Evolutionary conservation across 2,329 filamentous ascomycete genomes (phyloP), one percentile per base, ranked within the genome.

Genomic region (Ophiostoma tasmaniense): DNA sequence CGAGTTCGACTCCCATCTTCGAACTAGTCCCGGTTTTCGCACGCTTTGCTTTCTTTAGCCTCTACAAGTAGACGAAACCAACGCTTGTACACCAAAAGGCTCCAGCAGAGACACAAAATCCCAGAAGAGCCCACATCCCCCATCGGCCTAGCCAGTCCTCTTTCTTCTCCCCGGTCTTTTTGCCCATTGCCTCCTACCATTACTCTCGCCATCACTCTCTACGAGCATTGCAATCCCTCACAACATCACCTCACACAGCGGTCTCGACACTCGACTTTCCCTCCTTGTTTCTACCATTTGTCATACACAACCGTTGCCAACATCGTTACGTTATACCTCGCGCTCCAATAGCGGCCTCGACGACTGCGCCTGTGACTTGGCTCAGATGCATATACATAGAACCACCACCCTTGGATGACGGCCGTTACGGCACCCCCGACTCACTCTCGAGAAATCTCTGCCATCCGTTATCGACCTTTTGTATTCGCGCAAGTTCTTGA

Each of bases 391-490:
- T 71, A 69, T 67, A 64, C 52, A 50, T 20, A 65, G 7, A 39
- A 50, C n/a, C 62, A 50, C 61, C 52, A 59, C 68, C 64, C 69
- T 64, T 69, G 66, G 66, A 71, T 72, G 71, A 72, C 70, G 71
- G 69, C 68, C 68, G 69, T 68, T 67, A 66, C 68, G 70, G 71
- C 70, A 71, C 42, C 61, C 61, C 35, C 61, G 33, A 64, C 61
- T 37, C n/a, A 2, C n/a, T 39, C 61, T n/a, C 33, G 61, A 45
- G 37, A 28, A 45, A 14, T 39, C 37, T 14, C 22, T n/a, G 35
- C 14, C 28, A 66, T 33, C 65, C 37, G n/a, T 33, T 37, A 70
- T 28, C 35, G 45, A 70, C 65, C 30, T 30, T 17, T 30, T 62
- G 35, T 25, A n/a, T 59, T 14, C 39, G 37, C n/a, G 45, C 70